A percentile compares a stretch with the other conserved stretches of the same genome.
These are phyloP conservation scores for Talaromyces amestolkiae DNA, from an alignment of 2,329 filamentous ascomycete genomes.

Conservation along the genomic window DNA sequence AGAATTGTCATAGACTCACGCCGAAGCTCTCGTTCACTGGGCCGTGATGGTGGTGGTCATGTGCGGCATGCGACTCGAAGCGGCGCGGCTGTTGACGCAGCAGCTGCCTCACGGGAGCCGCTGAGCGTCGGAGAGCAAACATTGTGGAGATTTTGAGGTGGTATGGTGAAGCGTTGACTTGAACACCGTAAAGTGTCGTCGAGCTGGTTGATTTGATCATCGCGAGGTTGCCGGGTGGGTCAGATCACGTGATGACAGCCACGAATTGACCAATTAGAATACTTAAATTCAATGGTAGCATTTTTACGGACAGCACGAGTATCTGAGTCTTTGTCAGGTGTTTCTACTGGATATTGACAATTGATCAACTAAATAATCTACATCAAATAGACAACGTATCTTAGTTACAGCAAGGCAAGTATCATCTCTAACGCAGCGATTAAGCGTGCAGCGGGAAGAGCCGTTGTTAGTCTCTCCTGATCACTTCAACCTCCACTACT, in stretches of 20 bases:
- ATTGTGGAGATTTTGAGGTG: slow-evolving; percentile 31
- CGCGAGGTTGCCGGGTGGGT: slow-evolving; percentile 10
- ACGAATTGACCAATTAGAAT: slow-evolving; percentile 4
- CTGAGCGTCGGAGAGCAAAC: slow-evolving; percentile 43
- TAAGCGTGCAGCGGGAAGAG: slow-evolving; percentile 5
- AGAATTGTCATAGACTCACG: slow-evolving; percentile 34
- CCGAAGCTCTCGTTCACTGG: slow-evolving; percentile 48
- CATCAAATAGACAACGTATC: no score
- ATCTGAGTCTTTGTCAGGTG: not conserved
- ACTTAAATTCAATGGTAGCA: not conserved
- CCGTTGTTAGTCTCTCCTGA: not conserved
- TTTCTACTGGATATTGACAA: no score
- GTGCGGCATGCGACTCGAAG: slow-evolving; percentile 43
- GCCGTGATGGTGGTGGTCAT: slow-evolving; percentile 37
- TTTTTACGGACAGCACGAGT: not conserved
- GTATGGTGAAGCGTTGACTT: slow-evolving; percentile 23
- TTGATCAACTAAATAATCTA: no score
- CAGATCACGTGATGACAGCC: not conserved
- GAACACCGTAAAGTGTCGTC: not conserved
- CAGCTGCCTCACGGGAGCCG: slow-evolving; percentile 33
- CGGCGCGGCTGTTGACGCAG: slow-evolving; percentile 44
- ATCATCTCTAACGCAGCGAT: not conserved
- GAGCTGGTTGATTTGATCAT: slow-evolving; percentile 21
- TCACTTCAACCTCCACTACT: not conserved
- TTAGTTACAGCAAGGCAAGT: not conserved